These are phyloP conservation scores for Claviceps sp. DNA, from an alignment of 2,329 filamentous ascomycete genomes.

Conservation along the genomic window DNA sequence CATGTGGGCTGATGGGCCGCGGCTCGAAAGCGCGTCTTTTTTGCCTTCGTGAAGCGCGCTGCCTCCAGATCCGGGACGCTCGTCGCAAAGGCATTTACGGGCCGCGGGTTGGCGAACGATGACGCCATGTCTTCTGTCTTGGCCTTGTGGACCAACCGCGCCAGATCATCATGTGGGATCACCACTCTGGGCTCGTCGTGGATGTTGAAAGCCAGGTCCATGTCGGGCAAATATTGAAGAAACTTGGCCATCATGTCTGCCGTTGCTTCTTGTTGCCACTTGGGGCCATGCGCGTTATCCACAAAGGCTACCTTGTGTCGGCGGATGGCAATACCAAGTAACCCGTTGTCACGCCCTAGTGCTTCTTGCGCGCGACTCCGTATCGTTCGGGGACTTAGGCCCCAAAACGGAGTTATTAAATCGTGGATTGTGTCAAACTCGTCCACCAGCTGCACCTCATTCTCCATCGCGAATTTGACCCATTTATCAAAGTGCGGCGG, in stretches of 20 bases:
- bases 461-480: slow-evolving; percentile 72
- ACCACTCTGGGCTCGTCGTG: slow-evolving; percentile 90
- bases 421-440: slow-evolving; percentile 86
- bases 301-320: slow-evolving; percentile 55
- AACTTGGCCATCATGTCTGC: slow-evolving; percentile 73
- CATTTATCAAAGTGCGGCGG: slow-evolving; percentile 90
- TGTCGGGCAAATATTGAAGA: slow-evolving; percentile 70
- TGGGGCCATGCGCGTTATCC: slow-evolving; percentile 56
- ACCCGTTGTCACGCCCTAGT: slow-evolving; percentile 67
- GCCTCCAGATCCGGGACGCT: slow-evolving; percentile 28
- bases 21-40: slow-evolving; percentile 72
- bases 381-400: slow-evolving; percentile 65
- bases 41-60: slow-evolving; percentile 61
- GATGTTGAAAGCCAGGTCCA: slow-evolving; percentile 92
- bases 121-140: slow-evolving; percentile 51
- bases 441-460: slow-evolving; percentile 68
- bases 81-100: slow-evolving; percentile 18
- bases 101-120: slow-evolving; percentile 54
- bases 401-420: slow-evolving; percentile 82
- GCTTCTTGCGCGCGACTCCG: slow-evolving; percentile 66
- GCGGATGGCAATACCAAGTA: slow-evolving; percentile 68
- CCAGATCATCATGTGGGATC: slow-evolving; percentile 69
- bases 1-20: slow-evolving; percentile 85
- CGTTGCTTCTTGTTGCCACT: slow-evolving; percentile 78
- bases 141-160: slow-evolving; percentile 54